Evolutionary conservation across 257 asterid genomes (phyloP).

Genomic region (Solanum lycopersicoides): DNA sequence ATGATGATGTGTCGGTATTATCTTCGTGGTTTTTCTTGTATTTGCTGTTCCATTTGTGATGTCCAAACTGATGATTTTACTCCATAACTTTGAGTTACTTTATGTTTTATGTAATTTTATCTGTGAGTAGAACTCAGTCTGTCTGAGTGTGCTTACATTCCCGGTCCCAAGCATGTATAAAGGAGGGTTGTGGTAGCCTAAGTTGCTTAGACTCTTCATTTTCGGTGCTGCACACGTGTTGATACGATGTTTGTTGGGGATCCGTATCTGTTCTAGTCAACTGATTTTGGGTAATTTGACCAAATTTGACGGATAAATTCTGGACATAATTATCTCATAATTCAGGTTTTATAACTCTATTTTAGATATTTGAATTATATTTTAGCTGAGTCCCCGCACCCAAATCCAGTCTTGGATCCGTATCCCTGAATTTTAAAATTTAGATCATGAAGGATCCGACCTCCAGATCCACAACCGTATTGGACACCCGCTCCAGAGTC

Average conservation of each 20-base stretch:
- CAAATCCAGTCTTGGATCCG: too few relatives aligned
- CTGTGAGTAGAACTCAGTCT: background rate
- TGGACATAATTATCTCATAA: too few relatives aligned
- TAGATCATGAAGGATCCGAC: too few relatives aligned
- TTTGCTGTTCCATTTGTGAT: background rate
- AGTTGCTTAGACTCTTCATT: background rate
- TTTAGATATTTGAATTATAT: too few relatives aligned
- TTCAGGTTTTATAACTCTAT: too few relatives aligned
- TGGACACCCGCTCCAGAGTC: too few relatives aligned
- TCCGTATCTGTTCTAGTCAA: background rate
- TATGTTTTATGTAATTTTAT: background rate
- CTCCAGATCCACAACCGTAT: too few relatives aligned
- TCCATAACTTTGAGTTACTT: background rate
- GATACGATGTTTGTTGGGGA: background rate
- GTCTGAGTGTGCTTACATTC: background rate
- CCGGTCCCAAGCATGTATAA: background rate
- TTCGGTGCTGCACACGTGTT: background rate
- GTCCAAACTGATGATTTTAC: background rate
- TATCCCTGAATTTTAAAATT: too few relatives aligned
- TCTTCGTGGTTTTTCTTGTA: background rate
- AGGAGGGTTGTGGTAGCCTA: background rate
- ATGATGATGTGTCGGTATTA: background rate
- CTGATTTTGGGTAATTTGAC: too few relatives aligned
- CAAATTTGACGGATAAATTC: too few relatives aligned
- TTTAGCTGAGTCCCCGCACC: too few relatives aligned